phyloP scores from a whole-genome alignment of 192 early-diverging fungal genomes.

The Geosiphon pyriformis region DNA sequence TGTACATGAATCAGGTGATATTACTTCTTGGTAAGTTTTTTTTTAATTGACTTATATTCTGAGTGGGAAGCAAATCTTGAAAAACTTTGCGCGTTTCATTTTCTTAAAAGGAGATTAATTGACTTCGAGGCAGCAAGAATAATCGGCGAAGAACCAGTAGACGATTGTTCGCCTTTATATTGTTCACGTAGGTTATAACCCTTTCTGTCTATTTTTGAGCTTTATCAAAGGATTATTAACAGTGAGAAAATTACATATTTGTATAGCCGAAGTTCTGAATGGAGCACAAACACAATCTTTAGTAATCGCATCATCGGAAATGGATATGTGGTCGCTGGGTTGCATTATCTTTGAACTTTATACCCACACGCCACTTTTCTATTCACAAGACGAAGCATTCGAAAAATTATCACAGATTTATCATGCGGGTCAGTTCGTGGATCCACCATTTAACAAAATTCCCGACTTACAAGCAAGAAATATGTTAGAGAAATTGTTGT shows the following conservation, averaged over 20 bases:
- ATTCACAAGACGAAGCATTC: conserved; percentile 25
- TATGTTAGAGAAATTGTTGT: background rate
- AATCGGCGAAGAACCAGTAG: conserved; percentile 46
- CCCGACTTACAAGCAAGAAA: background rate
- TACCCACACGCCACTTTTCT: conserved; percentile 28
- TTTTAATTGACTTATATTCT: background rate
- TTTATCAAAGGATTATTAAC: background rate
- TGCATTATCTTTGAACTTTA: conserved; percentile 35
- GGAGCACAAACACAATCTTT: background rate
- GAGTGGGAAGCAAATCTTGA: background rate
- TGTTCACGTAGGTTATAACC: conserved; percentile 30
- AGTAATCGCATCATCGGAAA: conserved; percentile 25
- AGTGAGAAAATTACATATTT: too few species aligned
- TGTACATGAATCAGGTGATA: background rate
- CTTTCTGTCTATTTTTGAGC: background rate
- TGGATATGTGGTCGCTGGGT: conserved; percentile 42
- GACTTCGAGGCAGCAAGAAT: conserved; percentile 48
- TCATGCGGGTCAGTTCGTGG: background rate
- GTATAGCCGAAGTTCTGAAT: background rate
- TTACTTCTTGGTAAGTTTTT: conserved; percentile 27
- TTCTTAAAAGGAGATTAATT: conserved; percentile 46
- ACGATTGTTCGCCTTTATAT: conserved; percentile 43
- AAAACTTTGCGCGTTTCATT: background rate
- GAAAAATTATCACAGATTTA: conserved; percentile 18
- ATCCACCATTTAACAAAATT: background rate